Base-by-base conservation (phyloP, 148 eudicot species). In the Hydrangea macrophylla region DNA sequence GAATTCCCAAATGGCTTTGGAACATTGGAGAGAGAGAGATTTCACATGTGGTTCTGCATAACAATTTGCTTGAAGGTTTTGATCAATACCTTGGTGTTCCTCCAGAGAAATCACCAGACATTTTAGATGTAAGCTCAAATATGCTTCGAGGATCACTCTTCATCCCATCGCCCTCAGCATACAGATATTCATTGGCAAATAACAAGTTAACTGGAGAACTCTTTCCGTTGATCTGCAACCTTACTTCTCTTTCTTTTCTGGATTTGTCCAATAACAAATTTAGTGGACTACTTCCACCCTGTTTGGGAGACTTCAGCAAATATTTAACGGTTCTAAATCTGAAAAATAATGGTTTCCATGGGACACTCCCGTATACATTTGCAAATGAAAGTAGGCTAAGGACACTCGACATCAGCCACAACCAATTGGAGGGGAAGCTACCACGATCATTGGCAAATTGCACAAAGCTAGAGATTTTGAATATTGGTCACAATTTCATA, bases 41-140 rank as follows among this genome's bases (percentile, higher is more conserved):
- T 0, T 9, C 1, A 24, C 9, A 77, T 30, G 51, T 61, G 31
- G 70, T 80, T 42, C 72, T 80, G 1, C 20, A 75, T 51, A 83
- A 83, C 59, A n/a, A n/a, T n/a, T 67, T 23, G 9, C 37, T 67
- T 32, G 70, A 54, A 28, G 40, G 45, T 5, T 40, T 75, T 20
- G 13, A 27, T 6, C n/a, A 32, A 35, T 75, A 35, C 58, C 77
- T 3, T 35, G 39, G 39, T 3, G 39, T 0, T 67, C n/a, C n/a
- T n/a, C n/a, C n/a, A 64, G 71, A 10, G 0, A 17, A 32, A 3
- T 0, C 2, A 26, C 0, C 8, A 0, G 6, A 0, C n/a, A n/a
- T n/a, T 36, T 35, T 62, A 12, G 37, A 71, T 27, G 50, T 71
- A 0, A 26, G 3, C n/a, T 51, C 30, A 26, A 66, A 60, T 22